A percentile compares a stretch with the other conserved stretches of the same genome.
Conservation (phyloP, 2,329 filamentous ascomycete species). For the Aspergillus caelatus region DNA sequence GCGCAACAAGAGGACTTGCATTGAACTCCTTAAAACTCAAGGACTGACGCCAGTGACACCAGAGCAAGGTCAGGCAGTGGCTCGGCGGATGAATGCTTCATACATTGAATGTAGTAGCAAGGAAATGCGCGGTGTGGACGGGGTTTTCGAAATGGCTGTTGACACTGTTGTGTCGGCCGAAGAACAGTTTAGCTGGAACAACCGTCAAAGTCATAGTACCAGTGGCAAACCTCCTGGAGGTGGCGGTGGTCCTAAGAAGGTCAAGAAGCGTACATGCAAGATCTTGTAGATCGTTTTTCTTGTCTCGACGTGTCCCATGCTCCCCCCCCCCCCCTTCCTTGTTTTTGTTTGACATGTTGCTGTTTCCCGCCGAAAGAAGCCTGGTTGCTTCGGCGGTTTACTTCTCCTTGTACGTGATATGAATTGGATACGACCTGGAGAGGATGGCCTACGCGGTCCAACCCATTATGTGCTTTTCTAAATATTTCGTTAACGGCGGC, state of each 20-base stretch:
- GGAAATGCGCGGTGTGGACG: constrained; percentile 93
- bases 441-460: constrained; percentile 1
- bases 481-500: constrained; percentile 22
- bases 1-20: constrained; percentile 91
- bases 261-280: constrained; percentile 83
- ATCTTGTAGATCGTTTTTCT: constrained; percentile 62
- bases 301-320: constrained; percentile 2
- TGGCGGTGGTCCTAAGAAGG: constrained; percentile 58
- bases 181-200: constrained; percentile 55
- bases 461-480: constrained; percentile 17
- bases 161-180: constrained; percentile 85
- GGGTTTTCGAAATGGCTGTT: constrained; percentile 92
- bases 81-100: constrained; percentile 87
- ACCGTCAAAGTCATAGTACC: constrained; percentile 22
- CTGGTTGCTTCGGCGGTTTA: constrained; percentile 39
- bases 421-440: constrained; percentile 12
- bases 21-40: constrained; percentile 98
- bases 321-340: neutral
- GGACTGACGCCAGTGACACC: constrained; percentile 92
- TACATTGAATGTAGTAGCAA: constrained; percentile 99
- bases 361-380: constrained; percentile 31
- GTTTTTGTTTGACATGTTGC: constrained; percentile 16
- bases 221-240: constrained; percentile 36
- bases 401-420: constrained; percentile 26
- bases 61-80: constrained; percentile 85